Evolutionary conservation across 2,329 filamentous ascomycete genomes (phyloP), one percentile per base, ranked within the genome.

Genomic region (Penicillium fuscoglaucum): DNA sequence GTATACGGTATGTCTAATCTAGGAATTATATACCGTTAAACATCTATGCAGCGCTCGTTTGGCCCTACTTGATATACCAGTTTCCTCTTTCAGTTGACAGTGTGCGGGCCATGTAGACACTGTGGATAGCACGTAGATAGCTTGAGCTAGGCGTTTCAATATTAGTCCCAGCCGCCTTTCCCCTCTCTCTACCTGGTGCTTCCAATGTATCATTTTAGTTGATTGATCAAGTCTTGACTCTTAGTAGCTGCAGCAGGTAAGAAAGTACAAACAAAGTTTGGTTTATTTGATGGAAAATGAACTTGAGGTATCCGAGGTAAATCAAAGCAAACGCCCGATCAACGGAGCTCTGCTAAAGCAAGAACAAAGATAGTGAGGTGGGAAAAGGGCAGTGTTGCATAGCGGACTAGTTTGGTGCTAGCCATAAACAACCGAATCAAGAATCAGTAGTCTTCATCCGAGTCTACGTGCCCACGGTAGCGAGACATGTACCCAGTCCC

Each of bases 381-480:
- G 7, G 17, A 9, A 26, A 53, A 15, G 6, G 8, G 48, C 12
- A 15, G 17, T 33, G n/a, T 24, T 3, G 24, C 37, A 41, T n/a
- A 43, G n/a, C 12, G 8, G 19, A 6, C 17, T 29, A 15, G 17
- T 40, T 39, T 19, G n/a, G 10, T 21, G 28, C 35, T 41, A 26
- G 24, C 15, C 19, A 24, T 15, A 7, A 41, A 24, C 28, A 29
- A 40, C n/a, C 44, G 24, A 33, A n/a, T 35, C 17, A 21, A 29
- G 12, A 13, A 55, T 58, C 52, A 58, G 33, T 59, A 51, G n/a
- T 71, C 68, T 52, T 72, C 69, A 33, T 70, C 67, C 7, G 69
- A 71, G 53, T 74, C 68, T 51, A 69, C 55, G 60, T 73, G 65
- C 44, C 62, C 54, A 48, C 56, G 60, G 44, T 59, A 63, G 12